These are phyloP conservation scores for Meyerozyma carpophila DNA, from an alignment of 1,139 yeast species.

Conservation along the genomic window DNA sequence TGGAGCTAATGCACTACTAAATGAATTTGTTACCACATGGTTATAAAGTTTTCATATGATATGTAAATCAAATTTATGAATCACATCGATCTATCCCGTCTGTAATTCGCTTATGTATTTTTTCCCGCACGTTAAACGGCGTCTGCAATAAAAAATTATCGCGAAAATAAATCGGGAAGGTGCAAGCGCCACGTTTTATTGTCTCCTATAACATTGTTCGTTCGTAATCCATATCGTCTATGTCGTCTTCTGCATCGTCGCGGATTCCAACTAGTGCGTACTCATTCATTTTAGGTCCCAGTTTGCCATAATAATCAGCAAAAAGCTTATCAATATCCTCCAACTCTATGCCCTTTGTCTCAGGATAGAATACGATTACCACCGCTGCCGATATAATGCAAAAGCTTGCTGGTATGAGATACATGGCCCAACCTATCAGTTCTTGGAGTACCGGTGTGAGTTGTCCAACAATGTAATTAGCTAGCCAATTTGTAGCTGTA, in stretches of 20 bases:
- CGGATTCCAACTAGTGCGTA: constrained; percentile 11
- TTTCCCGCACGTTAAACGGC: too few species aligned
- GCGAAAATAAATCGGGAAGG: too few species aligned
- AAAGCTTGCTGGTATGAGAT: constrained; percentile 42
- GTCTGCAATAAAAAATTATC: too few species aligned
- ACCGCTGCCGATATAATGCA: constrained; percentile 41
- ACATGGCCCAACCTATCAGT: constrained; percentile 45
- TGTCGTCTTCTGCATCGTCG: constrained; percentile 2
- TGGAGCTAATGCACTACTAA: too few species aligned
- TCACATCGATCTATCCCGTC: too few species aligned
- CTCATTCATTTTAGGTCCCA: constrained; percentile 14
- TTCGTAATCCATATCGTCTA: constrained; percentile 3
- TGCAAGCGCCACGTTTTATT: too few species aligned
- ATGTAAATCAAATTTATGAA: too few species aligned
- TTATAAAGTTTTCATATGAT: too few species aligned
- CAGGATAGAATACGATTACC: constrained; percentile 46
- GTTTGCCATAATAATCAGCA: constrained; percentile 39
- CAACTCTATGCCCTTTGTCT: constrained; percentile 48
- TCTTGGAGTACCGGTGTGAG: constrained; percentile 47
- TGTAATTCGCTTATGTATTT: too few species aligned
- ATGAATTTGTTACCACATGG: too few species aligned
- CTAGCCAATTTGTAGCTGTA: constrained; percentile 52
- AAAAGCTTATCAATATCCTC: constrained; percentile 65
- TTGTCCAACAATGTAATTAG: constrained; percentile 51
- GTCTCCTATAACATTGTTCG: constrained; percentile 1